Percentiles rank a stretch among this genome's conserved stretches.
These are phyloP conservation scores for Gloeostereum incarnatum DNA, from an alignment of 768 basidiomycete genomes.

Conservation along the genomic window DNA sequence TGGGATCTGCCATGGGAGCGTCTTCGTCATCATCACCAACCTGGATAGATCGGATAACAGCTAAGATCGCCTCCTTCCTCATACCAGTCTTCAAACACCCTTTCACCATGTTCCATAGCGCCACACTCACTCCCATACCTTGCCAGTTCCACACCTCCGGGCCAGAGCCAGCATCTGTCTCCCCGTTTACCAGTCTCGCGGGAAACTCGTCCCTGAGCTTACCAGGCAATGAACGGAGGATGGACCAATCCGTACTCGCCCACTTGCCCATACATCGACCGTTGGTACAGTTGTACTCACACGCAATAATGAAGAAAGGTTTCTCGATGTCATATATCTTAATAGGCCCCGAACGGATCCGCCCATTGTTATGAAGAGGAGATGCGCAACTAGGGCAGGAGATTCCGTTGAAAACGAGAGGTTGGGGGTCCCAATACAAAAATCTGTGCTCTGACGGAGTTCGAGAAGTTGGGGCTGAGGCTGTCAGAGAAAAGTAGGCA, in stretches of 20 bases:
- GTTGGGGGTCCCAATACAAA: constrained; percentile 83
- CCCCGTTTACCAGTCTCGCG: constrained; percentile 47
- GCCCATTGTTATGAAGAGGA: constrained; percentile 56
- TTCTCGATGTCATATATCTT: constrained; percentile 75
- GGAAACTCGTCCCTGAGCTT: constrained; percentile 71
- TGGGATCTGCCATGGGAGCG: constrained; percentile 4
- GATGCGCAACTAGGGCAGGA: constrained; percentile 57
- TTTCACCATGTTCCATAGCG: constrained; percentile 67
- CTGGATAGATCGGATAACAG: constrained; percentile 51
- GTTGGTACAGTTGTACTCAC: constrained; percentile 64
- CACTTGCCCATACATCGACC: constrained; percentile 45
- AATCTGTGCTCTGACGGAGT: constrained; percentile 70
- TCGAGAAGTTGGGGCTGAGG: constrained; percentile 57
- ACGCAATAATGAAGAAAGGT: constrained; percentile 81
- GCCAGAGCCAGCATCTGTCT: constrained; percentile 48
- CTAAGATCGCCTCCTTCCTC: constrained; percentile 50
- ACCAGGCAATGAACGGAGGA: constrained; percentile 59
- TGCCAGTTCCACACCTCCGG: constrained; percentile 71
- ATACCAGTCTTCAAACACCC: constrained; percentile 50
- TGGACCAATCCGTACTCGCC: constrained; percentile 63
- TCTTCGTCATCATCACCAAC: constrained; percentile 25
- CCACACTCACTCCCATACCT: constrained; percentile 59
- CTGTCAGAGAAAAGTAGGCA: constrained; percentile 66
- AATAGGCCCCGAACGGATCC: constrained; percentile 65
- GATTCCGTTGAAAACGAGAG: constrained; percentile 77